Evolutionary conservation across 2,329 filamentous ascomycete genomes (phyloP), one percentile per base, ranked within the genome.

Genomic region (Neofusicoccum laricinum): DNA sequence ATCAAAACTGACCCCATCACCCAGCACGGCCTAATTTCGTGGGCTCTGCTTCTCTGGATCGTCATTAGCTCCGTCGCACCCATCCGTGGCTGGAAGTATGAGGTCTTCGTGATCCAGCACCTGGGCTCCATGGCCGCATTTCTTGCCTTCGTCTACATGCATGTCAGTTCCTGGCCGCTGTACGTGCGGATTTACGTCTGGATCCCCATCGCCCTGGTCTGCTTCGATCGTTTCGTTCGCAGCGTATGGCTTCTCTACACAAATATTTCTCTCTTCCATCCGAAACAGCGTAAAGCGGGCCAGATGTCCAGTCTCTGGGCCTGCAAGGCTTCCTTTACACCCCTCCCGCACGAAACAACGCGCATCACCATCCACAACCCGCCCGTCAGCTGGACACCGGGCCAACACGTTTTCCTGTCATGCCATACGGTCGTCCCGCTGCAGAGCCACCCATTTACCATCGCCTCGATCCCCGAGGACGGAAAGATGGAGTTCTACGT

Each of bases 71-170:
- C 87, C 1, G 79, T 90, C 63, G 81, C 85, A 6, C 89, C 89
- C 0, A 77, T 91, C 38, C 83, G 89, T 4, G 82, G 85, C n/a
- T 79, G 87, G 77, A 82, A 82, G 6, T 91, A 91, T 72, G 89
- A 92, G 76, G 66, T 90, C 0, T 92, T 91, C 71, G 84, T 91
- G 15, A 69, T 86, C 3, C 89, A 92, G 73, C 89, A 92, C 71
- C 77, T 91, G 30, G 72, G 85, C 15, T 84, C 86, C 2, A 87
- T 87, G 64, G 80, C 84, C 34, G 71, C 88, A 25, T 84, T 91
- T 69, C 76, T 90, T 41, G 89, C 85, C 77, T 79, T 89, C 45
- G 74, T 90, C 10, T 86, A 88, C 69, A 76, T 83, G 41, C 89
- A 92, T 71, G 82, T 89, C 3, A 43, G 21, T 21, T 64, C 63